Evolutionary conservation across 2,329 filamentous ascomycete genomes (phyloP), one percentile per base, ranked within the genome.

Genomic region (Cladosporium sphaerospermum): DNA sequence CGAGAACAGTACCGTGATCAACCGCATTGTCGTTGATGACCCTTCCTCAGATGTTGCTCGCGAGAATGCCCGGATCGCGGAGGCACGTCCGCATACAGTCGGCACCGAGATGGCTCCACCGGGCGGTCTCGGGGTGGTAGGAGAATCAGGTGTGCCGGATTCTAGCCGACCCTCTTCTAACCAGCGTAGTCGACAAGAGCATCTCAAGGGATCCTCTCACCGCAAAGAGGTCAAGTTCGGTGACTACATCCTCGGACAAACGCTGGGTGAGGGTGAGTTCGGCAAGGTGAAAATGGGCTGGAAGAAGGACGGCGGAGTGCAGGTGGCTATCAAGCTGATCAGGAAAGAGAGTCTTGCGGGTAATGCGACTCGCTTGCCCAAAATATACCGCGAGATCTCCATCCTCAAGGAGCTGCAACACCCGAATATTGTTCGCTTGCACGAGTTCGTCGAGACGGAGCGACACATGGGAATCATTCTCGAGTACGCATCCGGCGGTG

Each of bases 361-460:
- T 58, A 96, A 97, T 68, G 88, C 91, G 3, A 89, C 85, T 54
- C 84, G 93, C 47, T 78, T 99, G 57, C 88, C 90, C 66, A 99
- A 99, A 75, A 99, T 99, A 63, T 91, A 96, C 73, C 89, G 93
- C 57, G 93, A 99, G 71, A 96, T 99, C 57, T 82, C 88, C 41
- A 99, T 99, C 63, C 77, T 99, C 46, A 82, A 83, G 56, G 89
- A 85, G 62, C 84, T 95, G 42, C 88, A 91, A 39, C 93, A 99
- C 70, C 91, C 92, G 16, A 99, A 99, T 69, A 99, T 99, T 68
- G 93, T 99, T 50, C 85, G 88, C 56, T 77, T 99, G 48, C 92
- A 97, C 71, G 95, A 99, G 73, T 97, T 99, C 88, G 91, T 96
- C 31, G 92, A 97, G 72, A 97, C 93, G 0, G 91, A 97, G 66